Base-by-base conservation (phyloP, 768 basidiomycete species). In the Leccinum broughii region DNA sequence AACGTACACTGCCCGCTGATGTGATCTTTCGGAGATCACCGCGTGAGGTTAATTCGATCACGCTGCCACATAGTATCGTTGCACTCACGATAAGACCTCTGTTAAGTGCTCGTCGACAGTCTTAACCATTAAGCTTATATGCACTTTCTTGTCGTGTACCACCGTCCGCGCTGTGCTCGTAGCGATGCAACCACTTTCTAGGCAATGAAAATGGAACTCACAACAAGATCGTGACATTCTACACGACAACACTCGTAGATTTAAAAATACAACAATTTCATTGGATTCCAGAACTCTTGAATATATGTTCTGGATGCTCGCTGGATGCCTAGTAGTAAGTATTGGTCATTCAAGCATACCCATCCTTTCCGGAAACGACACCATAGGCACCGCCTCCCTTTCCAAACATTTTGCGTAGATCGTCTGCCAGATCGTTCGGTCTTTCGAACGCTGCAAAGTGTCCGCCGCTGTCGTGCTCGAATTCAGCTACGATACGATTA, bases 371-470 rank as follows among this genome's bases (percentile, higher is more conserved):
- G 2, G 72, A 58, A 8, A 85, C 80, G 15, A 83, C 79, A 2
- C 77, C 77, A 61, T 76, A 81, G 3, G 82, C 82, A 35, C 78
- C 77, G 0, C 83, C 81, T 10, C 76, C 80, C 58, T 75, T 80
- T 39, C 79, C 80, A 69, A 85, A 87, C 83, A 86, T 86, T 64
- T 75, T 79, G 32, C 80, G 72, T 51, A 87, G 53, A 64, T 85
- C 86, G 1, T 64, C 75, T 0, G 75, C 85, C 15, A 88, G 73
- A 3, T 70, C 69, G 4, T 78, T 73, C 0, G 86, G 84, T 48
- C 64, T 70, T 63, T 87, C 85, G 61, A 79, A 66, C 0, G 85
- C 78, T 10, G 84, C 81, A 65, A 88, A 87, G 68, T 87, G 86
- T 1, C 86, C 85, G 5, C 86, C 85, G 6, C 67, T 67, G 1